Evolutionary conservation across 169 alveolate species (phyloP), one percentile per base, ranked within the genome.

Genomic region (Plasmodium falciparum): DNA sequence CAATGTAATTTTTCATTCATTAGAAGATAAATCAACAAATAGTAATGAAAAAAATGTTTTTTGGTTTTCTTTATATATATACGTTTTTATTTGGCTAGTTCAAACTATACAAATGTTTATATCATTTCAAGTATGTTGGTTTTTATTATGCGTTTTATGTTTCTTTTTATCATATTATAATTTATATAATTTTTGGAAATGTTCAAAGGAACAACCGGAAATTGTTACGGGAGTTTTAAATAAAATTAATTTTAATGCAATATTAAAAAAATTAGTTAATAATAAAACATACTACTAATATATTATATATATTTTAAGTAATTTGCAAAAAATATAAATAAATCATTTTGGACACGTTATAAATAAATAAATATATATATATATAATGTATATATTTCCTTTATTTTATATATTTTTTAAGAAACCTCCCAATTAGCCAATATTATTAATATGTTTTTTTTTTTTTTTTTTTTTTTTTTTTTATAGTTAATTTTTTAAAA

Each of bases 121-220:
- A 39, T 86, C 92, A 22, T 73, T 86, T 15, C 92, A 86, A 56
- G n/a, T 86, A 6, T 72, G 92, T 33, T 86, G 92, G 92, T 67
- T 86, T 59, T 20, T 86, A 69, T 62, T 86, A 26, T 86, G 92
- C 17, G 22, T 59, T 62, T 15, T 72, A 33, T 86, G 92, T 45
- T 33, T 86, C 22, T 50, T 73, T 50, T 66, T 86, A 39, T 86
- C 92, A 11, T 86, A 59, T 59, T 86, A 62, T 26, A 86, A 86
- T 17, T 50, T 86, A 50, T 72, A 11, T 86, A 86, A 86, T 47
- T 86, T 86, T 45, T 72, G 92, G 88, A 71, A 61, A 61, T 72
- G 92, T 39, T 86, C 92, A 45, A 72, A 71, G 45, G 88, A 86
- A 49, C 86, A 86, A 56, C 88, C 49, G n/a, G 72, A 86, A 72